These are phyloP conservation scores for Sphagnum contortum DNA, from an alignment of 225 moss, liverwort and hornwort genomes.

Conservation along the genomic window DNA sequence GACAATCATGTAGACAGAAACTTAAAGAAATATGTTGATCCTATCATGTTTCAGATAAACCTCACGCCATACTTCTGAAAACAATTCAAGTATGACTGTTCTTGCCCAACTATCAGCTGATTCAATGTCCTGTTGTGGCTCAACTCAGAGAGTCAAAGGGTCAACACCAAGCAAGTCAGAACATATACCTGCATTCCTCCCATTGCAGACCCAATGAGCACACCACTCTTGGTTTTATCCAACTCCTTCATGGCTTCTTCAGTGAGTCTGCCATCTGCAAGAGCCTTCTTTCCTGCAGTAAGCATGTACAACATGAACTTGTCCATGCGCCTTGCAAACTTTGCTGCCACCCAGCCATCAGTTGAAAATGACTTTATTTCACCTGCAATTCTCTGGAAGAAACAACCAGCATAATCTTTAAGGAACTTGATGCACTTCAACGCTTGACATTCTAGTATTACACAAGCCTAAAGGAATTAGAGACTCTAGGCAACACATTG, in stretches of 20 bases:
- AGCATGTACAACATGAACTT: constrained; percentile 48
- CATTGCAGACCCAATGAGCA: constrained; percentile 57
- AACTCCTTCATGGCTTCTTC: constrained; percentile 42
- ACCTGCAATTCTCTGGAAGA: constrained; percentile 45
- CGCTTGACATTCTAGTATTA: too few species aligned
- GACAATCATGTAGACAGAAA: too few species aligned
- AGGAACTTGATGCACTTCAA: neutral
- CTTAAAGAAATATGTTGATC: too few species aligned
- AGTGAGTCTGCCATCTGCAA: constrained; percentile 31
- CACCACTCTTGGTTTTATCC: constrained; percentile 44
- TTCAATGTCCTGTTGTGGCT: too few species aligned
- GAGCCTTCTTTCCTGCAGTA: constrained; percentile 50
- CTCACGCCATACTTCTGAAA: too few species aligned
- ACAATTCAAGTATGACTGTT: too few species aligned
- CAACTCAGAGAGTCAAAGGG: too few species aligned
- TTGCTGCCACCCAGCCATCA: constrained; percentile 46
- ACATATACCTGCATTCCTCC: constrained; percentile 44
- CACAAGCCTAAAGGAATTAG: too few species aligned
- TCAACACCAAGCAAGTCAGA: too few species aligned
- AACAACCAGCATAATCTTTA: neutral
- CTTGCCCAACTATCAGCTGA: too few species aligned
- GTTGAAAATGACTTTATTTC: constrained; percentile 50
- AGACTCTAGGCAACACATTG: too few species aligned
- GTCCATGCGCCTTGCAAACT: constrained; percentile 53
- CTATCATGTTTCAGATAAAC: too few species aligned